phyloP scores from a whole-genome alignment of 257 asterid genomes.

The Lycium barbarum region DNA sequence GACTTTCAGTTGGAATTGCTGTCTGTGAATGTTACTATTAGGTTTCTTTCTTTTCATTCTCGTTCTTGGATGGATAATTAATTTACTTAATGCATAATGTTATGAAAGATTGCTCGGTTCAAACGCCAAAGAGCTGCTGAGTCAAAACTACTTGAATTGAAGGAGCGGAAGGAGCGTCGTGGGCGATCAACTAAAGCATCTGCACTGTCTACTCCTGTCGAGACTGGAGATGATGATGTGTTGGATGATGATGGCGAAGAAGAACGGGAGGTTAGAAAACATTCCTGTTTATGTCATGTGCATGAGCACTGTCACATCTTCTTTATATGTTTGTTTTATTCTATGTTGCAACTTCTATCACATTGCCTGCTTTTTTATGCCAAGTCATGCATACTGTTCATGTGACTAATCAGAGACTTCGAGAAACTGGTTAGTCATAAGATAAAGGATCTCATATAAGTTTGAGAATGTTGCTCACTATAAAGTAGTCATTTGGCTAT shows the following conservation, averaged over 20 bases:
- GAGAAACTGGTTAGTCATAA: neutral
- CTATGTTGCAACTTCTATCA: neutral
- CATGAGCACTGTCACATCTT: constrained; percentile 9
- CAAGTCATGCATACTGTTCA: neutral
- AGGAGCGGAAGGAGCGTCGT: constrained; percentile 88
- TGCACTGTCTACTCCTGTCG: constrained; percentile 83
- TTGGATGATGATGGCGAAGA: constrained; percentile 96
- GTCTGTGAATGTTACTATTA: neutral
- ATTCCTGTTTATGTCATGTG: neutral
- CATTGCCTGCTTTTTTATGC: neutral
- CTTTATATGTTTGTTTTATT: neutral
- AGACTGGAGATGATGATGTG: constrained; percentile 71
- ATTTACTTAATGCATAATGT: constrained; percentile 24
- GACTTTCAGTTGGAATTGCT: constrained; percentile 12
- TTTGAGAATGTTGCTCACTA: constrained; percentile 1
- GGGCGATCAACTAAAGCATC: constrained; percentile 96
- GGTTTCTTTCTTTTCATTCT: neutral
- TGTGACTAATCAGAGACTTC: constrained; percentile 16
- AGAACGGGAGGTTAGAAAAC: constrained; percentile 84
- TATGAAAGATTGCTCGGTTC: constrained; percentile 77
- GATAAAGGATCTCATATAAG: neutral
- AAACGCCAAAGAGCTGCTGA: constrained; percentile 91
- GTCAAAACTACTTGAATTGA: constrained; percentile 79
- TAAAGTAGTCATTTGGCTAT: neutral
- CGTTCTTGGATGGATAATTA: neutral